These are phyloP conservation scores for Wickerhamomyces sp. DNA, from an alignment of 1,139 yeast species.

Conservation along the genomic window DNA sequence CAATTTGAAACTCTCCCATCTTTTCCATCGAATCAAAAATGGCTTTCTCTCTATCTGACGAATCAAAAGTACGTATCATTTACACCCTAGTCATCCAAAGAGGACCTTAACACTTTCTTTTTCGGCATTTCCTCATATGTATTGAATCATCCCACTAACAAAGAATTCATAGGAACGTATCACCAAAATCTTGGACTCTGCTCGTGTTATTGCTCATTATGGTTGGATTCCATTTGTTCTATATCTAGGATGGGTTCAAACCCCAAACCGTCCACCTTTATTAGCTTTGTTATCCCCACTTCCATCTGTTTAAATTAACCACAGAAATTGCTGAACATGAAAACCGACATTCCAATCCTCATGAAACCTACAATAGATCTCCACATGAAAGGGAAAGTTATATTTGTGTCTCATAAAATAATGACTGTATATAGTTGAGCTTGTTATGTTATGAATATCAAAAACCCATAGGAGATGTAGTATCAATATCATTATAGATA, in stretches of 20 bases:
- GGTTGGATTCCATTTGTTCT: slow-evolving; percentile 95
- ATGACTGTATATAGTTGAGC: background rate
- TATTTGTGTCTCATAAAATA: background rate
- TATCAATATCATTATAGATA: background rate
- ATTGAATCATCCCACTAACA: slow-evolving; percentile 1
- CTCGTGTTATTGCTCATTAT: slow-evolving; percentile 87
- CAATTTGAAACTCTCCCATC: too few species aligned
- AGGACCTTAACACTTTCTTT: background rate
- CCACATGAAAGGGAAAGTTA: background rate
- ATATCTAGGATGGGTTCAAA: slow-evolving; percentile 88
- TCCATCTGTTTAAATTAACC: slow-evolving; percentile 55
- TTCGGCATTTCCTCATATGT: background rate
- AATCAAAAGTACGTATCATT: slow-evolving; percentile 32
- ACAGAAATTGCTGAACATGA: background rate
- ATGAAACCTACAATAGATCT: too few species aligned
- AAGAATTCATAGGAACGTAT: slow-evolving; percentile 62
- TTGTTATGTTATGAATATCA: background rate
- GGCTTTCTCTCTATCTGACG: slow-evolving; percentile 41
- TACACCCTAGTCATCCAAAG: too few species aligned
- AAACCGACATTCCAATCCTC: background rate
- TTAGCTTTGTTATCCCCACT: slow-evolving; percentile 49
- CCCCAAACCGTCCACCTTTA: slow-evolving; percentile 80
- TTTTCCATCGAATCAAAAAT: slow-evolving; percentile 21
- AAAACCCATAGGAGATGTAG: background rate
- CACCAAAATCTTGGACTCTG: slow-evolving; percentile 71